Evolutionary conservation across 306 rosid species (phyloP), one percentile per base, ranked within the genome.

Genomic region (Canavalia gladiata): DNA sequence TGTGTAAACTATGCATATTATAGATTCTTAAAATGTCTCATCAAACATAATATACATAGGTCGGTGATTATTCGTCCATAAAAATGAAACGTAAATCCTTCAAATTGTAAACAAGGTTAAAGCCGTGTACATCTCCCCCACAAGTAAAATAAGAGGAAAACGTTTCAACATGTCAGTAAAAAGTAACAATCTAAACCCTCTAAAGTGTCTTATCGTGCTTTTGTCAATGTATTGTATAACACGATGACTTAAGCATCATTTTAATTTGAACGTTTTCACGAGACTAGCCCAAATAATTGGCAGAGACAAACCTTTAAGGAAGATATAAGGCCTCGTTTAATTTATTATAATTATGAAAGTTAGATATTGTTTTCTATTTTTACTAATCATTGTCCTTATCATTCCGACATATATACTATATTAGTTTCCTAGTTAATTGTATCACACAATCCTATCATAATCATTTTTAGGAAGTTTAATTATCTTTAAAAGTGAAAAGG

Each of bases 11-110:
- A 45, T 73, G 39, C 12, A 18, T n/a, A 59, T 67, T 54, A 18
- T 42, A 85, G 89, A 90, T 90, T 90, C 88, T 83, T 72, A 84
- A 86, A 86, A 82, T 52, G 91, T 90, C 91, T 77, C 71, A 82
- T 90, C 89, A 84, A 70, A 55, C 68, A 68, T 28, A 64, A 30
- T 51, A 81, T 18, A 18, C 25, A 59, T 33, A n/a, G 52, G 86
- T 73, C 85, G 88, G 89, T 83, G 81, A 80, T 77, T 85, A 81
- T 83, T 75, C 86, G 54, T 69, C 77, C 83, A 75, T 65, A 45
- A 56, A 83, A 39, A 73, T 39, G 55, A 55, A 73, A 43, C 74
- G 66, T 43, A 33, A 80, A 45, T 30, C 58, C 68, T 58, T 77
- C 68, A 55, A 71, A 65, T 72, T 83, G 66, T 57, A 65, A 54